A percentile compares a stretch with the other conserved stretches of the same genome.
Conservation (phyloP, 495 filamentous ascomycete genomes). For the Lepraria neglecta region DNA sequence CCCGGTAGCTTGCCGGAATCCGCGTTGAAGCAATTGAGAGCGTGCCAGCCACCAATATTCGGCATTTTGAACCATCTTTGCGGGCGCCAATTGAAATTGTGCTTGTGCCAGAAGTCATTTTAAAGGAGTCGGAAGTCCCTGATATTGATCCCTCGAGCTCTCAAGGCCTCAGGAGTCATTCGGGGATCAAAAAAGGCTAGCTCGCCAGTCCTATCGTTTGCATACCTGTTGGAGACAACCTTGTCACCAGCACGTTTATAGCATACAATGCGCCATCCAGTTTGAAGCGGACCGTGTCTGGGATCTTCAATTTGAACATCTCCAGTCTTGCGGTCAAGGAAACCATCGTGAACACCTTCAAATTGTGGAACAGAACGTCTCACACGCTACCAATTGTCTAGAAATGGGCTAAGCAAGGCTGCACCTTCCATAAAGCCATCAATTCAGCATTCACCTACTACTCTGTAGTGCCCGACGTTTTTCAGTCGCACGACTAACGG, state of each 20-base stretch:
- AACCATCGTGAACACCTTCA: neutral
- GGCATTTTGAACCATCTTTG: too few relatives aligned
- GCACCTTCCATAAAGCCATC: conserved; percentile 6
- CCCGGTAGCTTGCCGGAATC: too few relatives aligned
- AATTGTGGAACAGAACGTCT: neutral
- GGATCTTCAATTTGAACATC: conserved; percentile 6
- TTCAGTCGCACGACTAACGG: conserved; percentile 20
- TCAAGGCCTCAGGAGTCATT: conserved; percentile 3
- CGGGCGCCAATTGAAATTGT: too few relatives aligned
- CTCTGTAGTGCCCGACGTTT: neutral
- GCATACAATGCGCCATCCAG: neutral
- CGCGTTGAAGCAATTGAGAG: too few relatives aligned
- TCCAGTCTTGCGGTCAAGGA: neutral
- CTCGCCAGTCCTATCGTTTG: neutral
- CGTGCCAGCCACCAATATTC: too few relatives aligned
- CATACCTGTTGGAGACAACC: neutral
- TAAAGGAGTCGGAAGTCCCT: conserved; percentile 6
- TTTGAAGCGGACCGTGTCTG: conserved; percentile 4
- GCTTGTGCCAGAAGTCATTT: neutral
- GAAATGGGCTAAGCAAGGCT: neutral
- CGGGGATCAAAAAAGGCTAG: neutral
- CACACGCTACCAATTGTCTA: neutral
- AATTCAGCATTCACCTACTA: conserved; percentile 14
- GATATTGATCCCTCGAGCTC: conserved; percentile 7
- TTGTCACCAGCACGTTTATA: neutral